Evolutionary conservation across 2,329 filamentous ascomycete genomes (phyloP), one percentile per base, ranked within the genome.

Genomic region (Stachybotrys echinatus): DNA sequence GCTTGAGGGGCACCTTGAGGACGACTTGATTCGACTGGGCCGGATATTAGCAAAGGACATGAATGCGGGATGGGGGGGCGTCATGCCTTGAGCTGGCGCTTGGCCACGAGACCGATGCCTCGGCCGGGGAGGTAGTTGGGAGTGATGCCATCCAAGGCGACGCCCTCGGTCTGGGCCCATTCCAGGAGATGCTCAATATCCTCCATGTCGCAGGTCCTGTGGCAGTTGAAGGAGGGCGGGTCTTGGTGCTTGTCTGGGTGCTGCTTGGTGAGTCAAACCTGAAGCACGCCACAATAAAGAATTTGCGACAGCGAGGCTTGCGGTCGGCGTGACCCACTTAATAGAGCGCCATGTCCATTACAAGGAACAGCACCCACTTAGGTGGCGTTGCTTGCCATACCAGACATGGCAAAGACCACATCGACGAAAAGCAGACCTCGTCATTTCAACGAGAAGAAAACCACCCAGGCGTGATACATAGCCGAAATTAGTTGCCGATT

Each of bases 1-100:
- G 75, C 45, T 69, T 67, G 39, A 77, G 74, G 10, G 87, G 88
- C 0, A 94, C 81, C 50, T 76, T 74, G 6, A 92, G 74, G 47
- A 94, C 68, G 7, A 72, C 67, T 52, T 88, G 79, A 49, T 63
- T 58, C 43, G 63, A 53, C 72, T 75, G 47, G 4, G 48, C 12
- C 12, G 6, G 21, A 42, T 57, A 45, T 49, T 2, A 45, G 50
- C 42, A 49, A 21, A 39, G 20, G 23, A 31, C 12, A 21, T 12
- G 40, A 45, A 20, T 23, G 8, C 34, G 23, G 12, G 40, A 23
- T 27, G 42, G 22, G 46, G 27, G 3, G 3, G 17, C 31, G 31
- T 37, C 21, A n/a, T 23, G 27, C 42, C 42, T 45, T 45, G 20
- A 45, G 42, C 20, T 45, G 19, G 4, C 42, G 42, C 7, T 19